Evolutionary conservation across 148 eudicot genomes (phyloP).

Genomic region (Fallopia convolvulus): DNA sequence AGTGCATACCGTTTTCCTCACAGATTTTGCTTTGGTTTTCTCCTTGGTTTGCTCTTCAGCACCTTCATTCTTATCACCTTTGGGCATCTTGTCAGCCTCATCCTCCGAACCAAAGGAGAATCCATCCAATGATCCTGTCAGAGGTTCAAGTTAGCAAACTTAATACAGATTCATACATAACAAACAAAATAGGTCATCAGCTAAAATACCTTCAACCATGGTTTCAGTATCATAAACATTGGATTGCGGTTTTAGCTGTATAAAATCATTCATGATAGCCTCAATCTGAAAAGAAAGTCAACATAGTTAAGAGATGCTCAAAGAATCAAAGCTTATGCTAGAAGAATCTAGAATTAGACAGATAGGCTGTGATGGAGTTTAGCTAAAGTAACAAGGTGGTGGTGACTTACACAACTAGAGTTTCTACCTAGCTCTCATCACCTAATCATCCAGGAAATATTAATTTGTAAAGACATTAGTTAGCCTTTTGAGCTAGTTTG

Average conservation of each 20-base stretch:
- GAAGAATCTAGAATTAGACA: not conserved
- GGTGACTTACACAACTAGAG: not conserved
- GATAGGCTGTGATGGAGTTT: not conserved
- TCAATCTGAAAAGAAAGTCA: slow-evolving; percentile 54
- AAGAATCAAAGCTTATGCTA: not conserved
- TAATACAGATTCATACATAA: not conserved
- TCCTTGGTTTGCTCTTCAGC: slow-evolving; percentile 45
- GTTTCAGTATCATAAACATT: slow-evolving; percentile 92
- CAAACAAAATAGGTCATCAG: not conserved
- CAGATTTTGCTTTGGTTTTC: slow-evolving; percentile 53
- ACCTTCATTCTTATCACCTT: slow-evolving; percentile 28
- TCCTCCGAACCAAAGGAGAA: slow-evolving; percentile 91
- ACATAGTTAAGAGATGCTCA: not conserved
- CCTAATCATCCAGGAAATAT: not conserved
- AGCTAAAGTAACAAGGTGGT: not conserved
- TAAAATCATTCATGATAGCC: slow-evolving; percentile 91
- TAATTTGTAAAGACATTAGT: not conserved
- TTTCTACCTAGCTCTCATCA: not conserved
- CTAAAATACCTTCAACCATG: slow-evolving; percentile 74
- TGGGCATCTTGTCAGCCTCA: slow-evolving; percentile 63
- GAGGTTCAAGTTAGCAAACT: not conserved
- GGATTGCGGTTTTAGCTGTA: slow-evolving; percentile 86
- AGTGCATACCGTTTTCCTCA: slow-evolving; percentile 47
- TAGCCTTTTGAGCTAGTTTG: not conserved
- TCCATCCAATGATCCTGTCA: slow-evolving; percentile 79